These are phyloP conservation scores for Blepharisma undulans DNA, from an alignment of 169 alveolate species.

Conservation along the genomic window DNA sequence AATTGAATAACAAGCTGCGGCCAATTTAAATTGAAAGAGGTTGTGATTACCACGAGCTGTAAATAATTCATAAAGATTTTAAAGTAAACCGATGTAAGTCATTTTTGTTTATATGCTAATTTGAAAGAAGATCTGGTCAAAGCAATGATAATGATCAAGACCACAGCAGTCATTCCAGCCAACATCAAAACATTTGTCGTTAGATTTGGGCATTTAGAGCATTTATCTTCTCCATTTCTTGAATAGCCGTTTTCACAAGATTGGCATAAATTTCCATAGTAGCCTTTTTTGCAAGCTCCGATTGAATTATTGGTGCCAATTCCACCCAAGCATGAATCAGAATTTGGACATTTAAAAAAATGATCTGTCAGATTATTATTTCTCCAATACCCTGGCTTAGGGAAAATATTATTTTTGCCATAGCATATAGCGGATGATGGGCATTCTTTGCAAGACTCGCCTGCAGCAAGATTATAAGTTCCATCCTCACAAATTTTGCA, in stretches of 20 bases:
- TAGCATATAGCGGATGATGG: constrained; percentile 30
- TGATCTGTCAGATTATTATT: neutral
- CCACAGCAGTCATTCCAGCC: neutral
- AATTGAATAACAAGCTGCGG: neutral
- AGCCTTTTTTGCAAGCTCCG: constrained; percentile 17
- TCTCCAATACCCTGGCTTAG: constrained; percentile 32
- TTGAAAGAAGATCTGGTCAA: neutral
- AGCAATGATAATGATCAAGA: neutral
- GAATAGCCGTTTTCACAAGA: constrained; percentile 16
- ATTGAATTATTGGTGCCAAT: neutral
- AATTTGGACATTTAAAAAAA: constrained; percentile 9
- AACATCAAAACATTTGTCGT: neutral
- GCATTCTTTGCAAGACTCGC: neutral
- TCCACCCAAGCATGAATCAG: constrained; percentile 21
- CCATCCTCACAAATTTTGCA: neutral
- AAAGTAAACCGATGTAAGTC: constrained; percentile 4
- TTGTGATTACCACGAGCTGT: neutral
- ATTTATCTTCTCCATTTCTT: neutral
- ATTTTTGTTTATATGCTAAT: constrained; percentile 1
- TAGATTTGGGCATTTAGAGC: constrained; percentile 14
- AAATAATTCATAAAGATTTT: constrained; percentile 34
- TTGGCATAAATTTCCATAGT: constrained; percentile 26
- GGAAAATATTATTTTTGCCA: neutral
- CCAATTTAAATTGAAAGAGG: constrained; percentile 10
- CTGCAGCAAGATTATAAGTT: neutral